Base-by-base conservation (phyloP, 139 green algal species). In the Picochlorum sp. region DNA sequence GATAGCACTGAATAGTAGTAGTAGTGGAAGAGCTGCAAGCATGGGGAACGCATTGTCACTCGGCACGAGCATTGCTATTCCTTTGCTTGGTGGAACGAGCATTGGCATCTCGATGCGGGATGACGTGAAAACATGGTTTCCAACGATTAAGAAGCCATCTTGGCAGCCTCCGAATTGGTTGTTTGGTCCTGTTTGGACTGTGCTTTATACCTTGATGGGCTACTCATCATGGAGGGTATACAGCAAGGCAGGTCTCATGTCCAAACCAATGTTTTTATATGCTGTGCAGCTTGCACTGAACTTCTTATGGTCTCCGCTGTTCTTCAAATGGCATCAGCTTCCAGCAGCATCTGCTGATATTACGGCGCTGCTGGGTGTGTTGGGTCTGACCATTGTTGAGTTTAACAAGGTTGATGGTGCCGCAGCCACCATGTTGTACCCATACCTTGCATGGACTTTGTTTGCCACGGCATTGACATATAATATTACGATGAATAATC, bases 321-420 rank as follows among this genome's bases (percentile, higher is more conserved):
- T 89, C 69, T 88, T 89, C 79, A 80, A 68, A 47, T 20, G 55
- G 20, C 69, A 89, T 44, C 55, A 81, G 47, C 61, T 84, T 1
- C 74, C 69, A 54, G 50, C 65, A 4, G 81, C 83, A 2, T 49
- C 74, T 32, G 14, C 65, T 6, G 83, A 88, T 58, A 84, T 86
- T 51, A 70, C 74, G 47, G 73, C 61, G 6, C 61, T 84, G 56
- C 15, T 82, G 55, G 78, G 76, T 4, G 52, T 80, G 56, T 32
- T 84, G 21, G 67, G n/a, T 7, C 71, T 75, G 10, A 84, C 78
- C 8, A 72, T 83, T 24, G 65, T 72, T 1, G 47, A 72, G 49
- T 84, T 84, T 49, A 26, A 51, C 51, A 77, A 83, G 61, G 61
- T 72, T 15, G 54, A 61, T 44, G 6, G 5, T n/a, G 21, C 3